phyloP scores from a whole-genome alignment of 305 asterid species.

The Ruellia speciosa region DNA sequence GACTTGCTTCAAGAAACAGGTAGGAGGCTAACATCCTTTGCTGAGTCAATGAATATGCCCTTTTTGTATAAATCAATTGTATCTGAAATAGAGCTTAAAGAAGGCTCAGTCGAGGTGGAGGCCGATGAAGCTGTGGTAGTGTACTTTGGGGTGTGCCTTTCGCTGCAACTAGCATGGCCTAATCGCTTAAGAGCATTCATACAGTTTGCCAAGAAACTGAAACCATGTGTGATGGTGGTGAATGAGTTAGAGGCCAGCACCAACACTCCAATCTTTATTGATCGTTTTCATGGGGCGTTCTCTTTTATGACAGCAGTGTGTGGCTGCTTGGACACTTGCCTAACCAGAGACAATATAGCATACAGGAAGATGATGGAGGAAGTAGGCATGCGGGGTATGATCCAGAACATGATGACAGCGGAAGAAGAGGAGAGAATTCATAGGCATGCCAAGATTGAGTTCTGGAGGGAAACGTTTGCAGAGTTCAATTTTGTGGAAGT shows the following conservation, averaged over 20 bases:
- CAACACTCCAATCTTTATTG: slow-evolving; percentile 17
- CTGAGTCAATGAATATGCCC: slow-evolving; percentile 22
- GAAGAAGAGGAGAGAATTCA: slow-evolving; percentile 28
- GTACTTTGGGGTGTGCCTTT: slow-evolving; percentile 19
- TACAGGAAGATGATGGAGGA: slow-evolving; percentile 22
- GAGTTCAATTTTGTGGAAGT: slow-evolving; percentile 24
- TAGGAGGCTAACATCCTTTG: slow-evolving; percentile 22
- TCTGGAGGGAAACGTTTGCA: slow-evolving; percentile 27
- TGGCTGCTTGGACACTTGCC: slow-evolving; percentile 26
- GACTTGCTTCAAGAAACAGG: slow-evolving; percentile 26
- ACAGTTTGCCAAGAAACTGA: slow-evolving; percentile 24
- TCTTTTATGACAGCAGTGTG: slow-evolving; percentile 16
- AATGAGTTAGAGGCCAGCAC: slow-evolving; percentile 30
- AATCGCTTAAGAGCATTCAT: slow-evolving; percentile 20
- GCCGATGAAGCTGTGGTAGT: slow-evolving; percentile 25
- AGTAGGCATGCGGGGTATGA: slow-evolving; percentile 10
- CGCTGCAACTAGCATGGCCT: slow-evolving; percentile 22
- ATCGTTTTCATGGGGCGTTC: slow-evolving; percentile 26
- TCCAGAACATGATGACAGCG: slow-evolving; percentile 19
- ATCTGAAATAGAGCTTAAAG: slow-evolving; percentile 22
- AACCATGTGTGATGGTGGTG: slow-evolving; percentile 32
- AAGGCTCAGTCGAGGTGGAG: slow-evolving; percentile 23
- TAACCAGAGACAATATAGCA: slow-evolving; percentile 14
- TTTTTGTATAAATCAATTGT: slow-evolving; percentile 24
- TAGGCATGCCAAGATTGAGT: slow-evolving; percentile 25